These are phyloP conservation scores for Geotrichum restrictum DNA, from an alignment of 1,139 yeast genomes.

Conservation along the genomic window DNA sequence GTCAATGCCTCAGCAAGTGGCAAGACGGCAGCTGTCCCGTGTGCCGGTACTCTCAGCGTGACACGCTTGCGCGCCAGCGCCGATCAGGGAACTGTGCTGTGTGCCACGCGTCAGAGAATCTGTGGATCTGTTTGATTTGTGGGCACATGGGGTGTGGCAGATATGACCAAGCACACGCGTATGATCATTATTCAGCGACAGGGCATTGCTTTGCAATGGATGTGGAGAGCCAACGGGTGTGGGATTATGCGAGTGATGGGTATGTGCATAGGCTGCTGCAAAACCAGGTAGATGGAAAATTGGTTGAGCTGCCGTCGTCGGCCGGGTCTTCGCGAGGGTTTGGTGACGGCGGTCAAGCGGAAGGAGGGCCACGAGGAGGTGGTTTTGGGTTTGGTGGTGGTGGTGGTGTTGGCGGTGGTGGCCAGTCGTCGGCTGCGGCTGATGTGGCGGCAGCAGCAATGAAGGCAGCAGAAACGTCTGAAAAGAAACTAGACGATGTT, in stretches of 20 bases:
- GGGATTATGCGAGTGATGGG: constrained; percentile 93
- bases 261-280: constrained; percentile 85
- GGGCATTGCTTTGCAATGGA: constrained; percentile 95
- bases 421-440: constrained; percentile 3
- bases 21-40: constrained; percentile 89
- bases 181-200: constrained; percentile 70
- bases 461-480: constrained; percentile 17
- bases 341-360: not conserved
- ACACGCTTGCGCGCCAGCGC: constrained; percentile 21
- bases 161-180: constrained; percentile 82
- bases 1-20: constrained; percentile 86
- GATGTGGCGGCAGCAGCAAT: constrained; percentile 19
- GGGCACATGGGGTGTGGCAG: constrained; percentile 90
- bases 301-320: constrained; percentile 58
- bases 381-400: not conserved
- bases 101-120: constrained; percentile 63
- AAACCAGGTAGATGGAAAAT: constrained; percentile 79
- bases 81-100: constrained; percentile 37
- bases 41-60: constrained; percentile 63
- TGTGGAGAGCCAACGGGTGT: constrained; percentile 73
- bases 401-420: not conserved
- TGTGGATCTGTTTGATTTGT: constrained; percentile 90
- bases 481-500: constrained; percentile 48
- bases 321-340: not conserved
- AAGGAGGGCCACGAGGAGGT: constrained; percentile 25